Evolutionary conservation across 2,329 filamentous ascomycete genomes (phyloP), one percentile per base, ranked within the genome.

Genomic region (Aspergillus tamarii): DNA sequence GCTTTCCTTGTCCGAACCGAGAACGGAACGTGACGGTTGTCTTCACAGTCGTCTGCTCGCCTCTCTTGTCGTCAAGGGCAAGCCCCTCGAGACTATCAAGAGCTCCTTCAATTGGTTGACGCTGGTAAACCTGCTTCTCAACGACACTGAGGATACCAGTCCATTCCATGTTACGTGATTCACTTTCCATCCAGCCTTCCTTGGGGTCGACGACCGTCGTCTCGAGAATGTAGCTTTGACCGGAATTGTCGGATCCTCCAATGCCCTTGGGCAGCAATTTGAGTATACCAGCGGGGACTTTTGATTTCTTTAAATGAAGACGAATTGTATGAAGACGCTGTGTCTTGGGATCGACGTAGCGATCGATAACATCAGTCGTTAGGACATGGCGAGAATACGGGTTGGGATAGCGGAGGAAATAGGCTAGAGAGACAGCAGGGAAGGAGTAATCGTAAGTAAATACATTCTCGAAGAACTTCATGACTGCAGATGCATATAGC

Each of bases 381-480:
- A 88, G 80, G 68, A 90, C 88, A 80, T 90, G 88, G 63, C 82
- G 85, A 57, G 84, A 85, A 78, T 89, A 89, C 32, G 88, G 88
- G 70, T 90, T 90, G 1, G 88, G 88, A 72, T 90, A 90, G 70
- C 88, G 88, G 60, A 90, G 84, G 78, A 89, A 89, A 80, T 89
- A 90, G 75, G 88, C 88, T 64, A 90, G 83, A 56, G 87, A 87
- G 61, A 89, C 88, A 71, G 87, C 86, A 65, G 86, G 83, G 76
- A 90, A 89, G 68, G 86, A 84, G 76, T 89, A 89, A 73, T 87
- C 83, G 80, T 89, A 89, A 70, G 82, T 85, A 77, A 86, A 88
- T 69, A 80, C 81, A 69, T 79, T 82, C 70, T 84, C 82, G 70
- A 83, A 84, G 74, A 84, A 82, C 73, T 84, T 84, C 81, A 84